Base-by-base conservation (phyloP, 2,329 filamentous ascomycete species). In the Penicillium paneum region DNA sequence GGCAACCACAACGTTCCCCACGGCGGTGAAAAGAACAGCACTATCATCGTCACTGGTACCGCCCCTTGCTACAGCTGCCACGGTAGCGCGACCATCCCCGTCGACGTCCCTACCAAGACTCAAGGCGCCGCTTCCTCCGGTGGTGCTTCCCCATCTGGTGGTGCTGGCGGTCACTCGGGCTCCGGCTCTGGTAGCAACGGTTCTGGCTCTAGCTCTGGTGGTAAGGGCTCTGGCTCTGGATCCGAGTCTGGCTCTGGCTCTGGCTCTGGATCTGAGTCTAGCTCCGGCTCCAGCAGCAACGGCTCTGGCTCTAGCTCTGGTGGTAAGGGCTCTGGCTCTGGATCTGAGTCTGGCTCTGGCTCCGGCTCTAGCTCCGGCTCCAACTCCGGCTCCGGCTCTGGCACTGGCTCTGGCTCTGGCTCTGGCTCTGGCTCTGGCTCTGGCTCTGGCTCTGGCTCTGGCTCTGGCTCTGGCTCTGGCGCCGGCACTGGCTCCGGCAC, bases 201-300 rank as follows among this genome's bases (percentile, higher is more conserved):
- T 15, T 46, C 54, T 13, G 50, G 56, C 36, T 24, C 21, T n/a
- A n/a, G n/a, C n/a, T n/a, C n/a, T n/a, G 43, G 54, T 19, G 17
- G n/a, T n/a, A n/a, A n/a, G 5, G 21, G 21, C 21, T 24, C 21
- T 24, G 21, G n/a, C n/a, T n/a, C n/a, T n/a, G n/a, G n/a, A n/a
- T n/a, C n/a, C n/a, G n/a, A n/a, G n/a, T n/a, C 21, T 29, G 41
- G 15, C 24, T 24, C 34, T 28, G 49, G 42, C 15, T 32, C 36
- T 32, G 26, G 45, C 15, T 12, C 29, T 21, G 19, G 43, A 15
- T 35, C 43, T 1, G 38, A 50, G 29, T 17, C 42, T 43, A 52
- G 55, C 21, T 48, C 52, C 12, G 48, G 57, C 39, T 42, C 56
- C 5, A n/a, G n/a, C n/a, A n/a, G n/a, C n/a, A n/a, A n/a, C n/a